Evolutionary conservation across 306 rosid species (phyloP).

Genomic region (Chamaecrista fasciculata): DNA sequence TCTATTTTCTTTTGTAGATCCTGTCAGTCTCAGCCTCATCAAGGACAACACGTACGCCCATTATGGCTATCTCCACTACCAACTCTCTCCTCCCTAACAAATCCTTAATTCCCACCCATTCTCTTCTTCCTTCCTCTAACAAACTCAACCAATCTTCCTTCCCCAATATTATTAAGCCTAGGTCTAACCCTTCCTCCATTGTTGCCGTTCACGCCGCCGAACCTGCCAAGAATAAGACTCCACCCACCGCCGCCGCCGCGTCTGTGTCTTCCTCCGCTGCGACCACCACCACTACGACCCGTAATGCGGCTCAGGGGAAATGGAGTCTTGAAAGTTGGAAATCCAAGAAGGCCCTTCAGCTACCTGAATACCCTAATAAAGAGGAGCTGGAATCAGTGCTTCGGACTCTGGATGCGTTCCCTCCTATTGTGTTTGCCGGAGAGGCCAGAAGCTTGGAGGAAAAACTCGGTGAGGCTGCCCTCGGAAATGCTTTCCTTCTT

Average conservation of each 20-base stretch:
- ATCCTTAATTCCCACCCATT: constrained; percentile 40
- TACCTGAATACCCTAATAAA: constrained; percentile 79
- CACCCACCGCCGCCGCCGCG: constrained; percentile 1
- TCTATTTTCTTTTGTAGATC: background rate
- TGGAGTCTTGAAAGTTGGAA: constrained; percentile 83
- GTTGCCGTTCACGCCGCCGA: constrained; percentile 83
- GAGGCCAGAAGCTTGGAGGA: constrained; percentile 91
- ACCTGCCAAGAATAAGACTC: constrained; percentile 55
- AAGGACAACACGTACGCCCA: too few species aligned
- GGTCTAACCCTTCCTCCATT: constrained; percentile 37
- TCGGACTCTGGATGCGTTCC: constrained; percentile 72
- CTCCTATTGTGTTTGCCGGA: constrained; percentile 95
- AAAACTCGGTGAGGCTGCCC: constrained; percentile 66
- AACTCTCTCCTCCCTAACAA: constrained; percentile 51
- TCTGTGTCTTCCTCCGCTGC: constrained; percentile 36
- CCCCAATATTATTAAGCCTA: constrained; percentile 26
- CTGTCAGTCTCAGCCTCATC: too few species aligned
- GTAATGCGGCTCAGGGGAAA: constrained; percentile 40
- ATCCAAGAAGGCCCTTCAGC: constrained; percentile 77
- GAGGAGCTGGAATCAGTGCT: constrained; percentile 75
- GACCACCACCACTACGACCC: constrained; percentile 20
- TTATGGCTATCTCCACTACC: constrained; percentile 54
- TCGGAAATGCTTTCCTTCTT: constrained; percentile 89
- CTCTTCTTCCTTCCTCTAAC: constrained; percentile 35
- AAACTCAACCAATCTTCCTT: constrained; percentile 44